A percentile compares a stretch with the other conserved stretches of the same genome.
These are phyloP conservation scores for Aspergillus uvarum DNA, from an alignment of 2,329 filamentous ascomycete species.

Conservation along the genomic window DNA sequence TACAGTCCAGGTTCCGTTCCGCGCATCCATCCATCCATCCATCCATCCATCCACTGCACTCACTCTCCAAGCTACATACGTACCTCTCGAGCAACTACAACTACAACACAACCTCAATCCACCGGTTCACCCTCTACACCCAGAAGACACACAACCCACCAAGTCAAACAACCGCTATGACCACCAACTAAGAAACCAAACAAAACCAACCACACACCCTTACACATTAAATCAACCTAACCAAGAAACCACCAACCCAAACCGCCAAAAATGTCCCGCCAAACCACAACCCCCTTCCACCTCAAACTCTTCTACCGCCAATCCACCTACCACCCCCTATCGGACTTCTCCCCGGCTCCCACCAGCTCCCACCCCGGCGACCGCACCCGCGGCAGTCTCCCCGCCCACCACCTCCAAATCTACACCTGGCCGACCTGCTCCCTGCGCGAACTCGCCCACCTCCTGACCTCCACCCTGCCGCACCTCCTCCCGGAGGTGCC, in stretches of 20 bases:
- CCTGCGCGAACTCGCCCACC: slow-evolving; percentile 74
- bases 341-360: slow-evolving; percentile 39
- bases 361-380: slow-evolving; percentile 55
- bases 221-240: no score
- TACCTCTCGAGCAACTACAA: not conserved
- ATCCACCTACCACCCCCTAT: slow-evolving; percentile 64
- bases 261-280: slow-evolving; percentile 52
- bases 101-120: not conserved
- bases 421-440: slow-evolving; percentile 86
- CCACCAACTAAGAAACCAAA: not conserved
- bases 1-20: no score
- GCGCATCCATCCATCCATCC: no score
- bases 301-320: slow-evolving; percentile 81
- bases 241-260: not conserved
- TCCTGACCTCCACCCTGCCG: slow-evolving; percentile 69
- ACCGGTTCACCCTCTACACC: not conserved
- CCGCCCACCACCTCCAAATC: slow-evolving; percentile 68
- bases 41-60: no score
- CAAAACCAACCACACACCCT: not conserved
- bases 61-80: no score
- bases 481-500: slow-evolving; percentile 69
- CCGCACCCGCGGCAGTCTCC: slow-evolving; percentile 34
- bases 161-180: not conserved
- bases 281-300: slow-evolving; percentile 75
- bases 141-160: not conserved